Evolutionary conservation across 257 asterid species (phyloP).

Genomic region (Scutellaria minor): DNA sequence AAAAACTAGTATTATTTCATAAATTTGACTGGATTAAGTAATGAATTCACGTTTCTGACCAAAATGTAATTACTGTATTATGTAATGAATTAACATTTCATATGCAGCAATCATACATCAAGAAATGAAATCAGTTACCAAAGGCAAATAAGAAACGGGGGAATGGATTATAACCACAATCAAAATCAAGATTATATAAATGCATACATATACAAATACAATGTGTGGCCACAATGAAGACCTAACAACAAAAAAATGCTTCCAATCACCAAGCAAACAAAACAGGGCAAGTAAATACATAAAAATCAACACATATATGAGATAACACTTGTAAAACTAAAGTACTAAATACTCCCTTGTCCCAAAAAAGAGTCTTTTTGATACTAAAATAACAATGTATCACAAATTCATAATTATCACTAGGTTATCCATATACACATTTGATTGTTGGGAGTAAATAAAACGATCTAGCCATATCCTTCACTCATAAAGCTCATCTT

Average conservation of each 20-base stretch:
- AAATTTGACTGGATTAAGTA: neutral
- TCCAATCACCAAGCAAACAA: slow-evolving; percentile 10
- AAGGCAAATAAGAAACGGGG: neutral
- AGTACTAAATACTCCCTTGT: too few species aligned
- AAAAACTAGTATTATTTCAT: neutral
- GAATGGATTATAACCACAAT: slow-evolving; percentile 5
- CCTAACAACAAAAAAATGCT: slow-evolving; percentile 4
- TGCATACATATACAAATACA: neutral
- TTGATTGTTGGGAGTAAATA: neutral
- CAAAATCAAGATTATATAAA: slow-evolving; percentile 9
- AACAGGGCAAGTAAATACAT: neutral
- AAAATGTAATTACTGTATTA: neutral
- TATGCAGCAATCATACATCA: neutral
- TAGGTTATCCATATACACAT: slow-evolving; percentile 9
- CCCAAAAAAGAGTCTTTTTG: too few species aligned
- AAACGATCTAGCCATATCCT: neutral
- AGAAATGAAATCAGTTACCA: neutral
- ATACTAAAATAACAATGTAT: neutral
- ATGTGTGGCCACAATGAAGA: slow-evolving; percentile 1
- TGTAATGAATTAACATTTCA: neutral
- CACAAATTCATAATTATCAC: neutral
- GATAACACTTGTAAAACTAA: neutral
- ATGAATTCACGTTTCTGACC: neutral
- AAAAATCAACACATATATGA: neutral
- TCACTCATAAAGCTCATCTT: neutral